phyloP scores from a whole-genome alignment of 805 yeast species.

The Yamadazyma akitaensis region DNA sequence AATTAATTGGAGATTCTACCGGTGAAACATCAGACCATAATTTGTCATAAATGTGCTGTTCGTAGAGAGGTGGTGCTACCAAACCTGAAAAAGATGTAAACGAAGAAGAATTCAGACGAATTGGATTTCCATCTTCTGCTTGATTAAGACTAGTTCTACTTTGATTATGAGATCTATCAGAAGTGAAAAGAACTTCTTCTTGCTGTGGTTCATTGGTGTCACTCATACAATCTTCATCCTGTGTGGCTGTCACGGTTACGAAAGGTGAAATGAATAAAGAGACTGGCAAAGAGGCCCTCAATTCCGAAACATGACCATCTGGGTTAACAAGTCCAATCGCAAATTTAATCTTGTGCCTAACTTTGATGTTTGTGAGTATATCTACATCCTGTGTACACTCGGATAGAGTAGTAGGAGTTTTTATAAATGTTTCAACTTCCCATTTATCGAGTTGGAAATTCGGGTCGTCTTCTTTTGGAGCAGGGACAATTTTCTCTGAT shows the following conservation, averaged over 20 bases:
- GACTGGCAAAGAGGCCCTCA: slow-evolving; percentile 86
- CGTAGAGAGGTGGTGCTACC: slow-evolving; percentile 85
- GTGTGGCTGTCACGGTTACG: slow-evolving; percentile 61
- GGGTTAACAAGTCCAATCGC: slow-evolving; percentile 76
- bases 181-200: slow-evolving; percentile 31
- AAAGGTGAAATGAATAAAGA: slow-evolving; percentile 75
- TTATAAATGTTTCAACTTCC: slow-evolving; percentile 63
- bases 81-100: slow-evolving; percentile 36
- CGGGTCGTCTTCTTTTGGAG: slow-evolving; percentile 42
- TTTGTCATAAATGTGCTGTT: slow-evolving; percentile 75
- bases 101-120: slow-evolving; percentile 26
- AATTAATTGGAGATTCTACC: slow-evolving; percentile 41
- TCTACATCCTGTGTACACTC: slow-evolving; percentile 87
- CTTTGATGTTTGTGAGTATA: slow-evolving; percentile 64
- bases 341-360: slow-evolving; percentile 85
- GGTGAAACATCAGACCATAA: slow-evolving; percentile 68
- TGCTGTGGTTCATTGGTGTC: slow-evolving; percentile 3
- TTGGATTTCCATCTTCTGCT: slow-evolving; percentile 6
- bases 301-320: slow-evolving; percentile 89
- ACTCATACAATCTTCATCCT: slow-evolving; percentile 6
- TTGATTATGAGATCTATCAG: slow-evolving; percentile 15
- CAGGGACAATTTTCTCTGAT: slow-evolving; percentile 42
- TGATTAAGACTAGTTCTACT: slow-evolving; percentile 24
- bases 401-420: slow-evolving; percentile 69
- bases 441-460: slow-evolving; percentile 55